These are phyloP conservation scores for Magnolia officinalis DNA, from an alignment of 164 flowering plant genomes.

Conservation along the genomic window DNA sequence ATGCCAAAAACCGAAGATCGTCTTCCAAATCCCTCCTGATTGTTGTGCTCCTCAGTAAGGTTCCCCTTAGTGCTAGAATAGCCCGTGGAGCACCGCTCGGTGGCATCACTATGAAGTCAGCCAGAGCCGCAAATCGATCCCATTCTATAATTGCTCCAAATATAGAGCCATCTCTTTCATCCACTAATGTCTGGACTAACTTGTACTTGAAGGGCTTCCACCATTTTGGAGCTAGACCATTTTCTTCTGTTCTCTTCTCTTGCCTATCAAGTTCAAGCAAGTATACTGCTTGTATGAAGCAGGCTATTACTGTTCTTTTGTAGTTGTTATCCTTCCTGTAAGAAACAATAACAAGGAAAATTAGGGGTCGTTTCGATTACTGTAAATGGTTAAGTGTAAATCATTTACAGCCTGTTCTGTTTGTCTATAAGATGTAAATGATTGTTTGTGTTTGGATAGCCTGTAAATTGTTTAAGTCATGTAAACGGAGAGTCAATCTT, in stretches of 20 bases:
- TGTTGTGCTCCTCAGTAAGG: conserved; percentile 72
- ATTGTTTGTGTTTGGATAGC: no score
- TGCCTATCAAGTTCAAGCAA: conserved; percentile 90
- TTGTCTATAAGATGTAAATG: no score
- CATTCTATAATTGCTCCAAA: conserved; percentile 91
- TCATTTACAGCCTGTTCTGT: no score
- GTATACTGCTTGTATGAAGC: conserved; percentile 92
- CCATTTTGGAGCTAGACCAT: conserved; percentile 91
- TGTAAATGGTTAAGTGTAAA: no score
- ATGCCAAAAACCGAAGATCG: conserved; percentile 89
- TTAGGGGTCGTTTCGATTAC: not conserved
- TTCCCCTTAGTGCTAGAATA: conserved; percentile 81
- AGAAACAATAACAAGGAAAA: not conserved
- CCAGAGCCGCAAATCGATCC: conserved; percentile 76
- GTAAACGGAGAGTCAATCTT: no score
- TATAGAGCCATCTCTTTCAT: conserved; percentile 85
- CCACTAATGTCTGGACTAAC: conserved; percentile 50
- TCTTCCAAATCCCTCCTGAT: conserved; percentile 81
- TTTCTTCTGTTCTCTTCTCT: conserved; percentile 59
- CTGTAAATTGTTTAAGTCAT: no score
- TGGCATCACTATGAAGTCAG: conserved; percentile 68
- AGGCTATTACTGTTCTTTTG: conserved; percentile 82
- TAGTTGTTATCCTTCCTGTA: conserved; percentile 82
- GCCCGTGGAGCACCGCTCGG: conserved; percentile 95
- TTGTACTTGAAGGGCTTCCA: conserved; percentile 93